Evolutionary conservation across 2,329 filamentous ascomycete species (phyloP).

Genomic region (Scedosporium minutisporum): DNA sequence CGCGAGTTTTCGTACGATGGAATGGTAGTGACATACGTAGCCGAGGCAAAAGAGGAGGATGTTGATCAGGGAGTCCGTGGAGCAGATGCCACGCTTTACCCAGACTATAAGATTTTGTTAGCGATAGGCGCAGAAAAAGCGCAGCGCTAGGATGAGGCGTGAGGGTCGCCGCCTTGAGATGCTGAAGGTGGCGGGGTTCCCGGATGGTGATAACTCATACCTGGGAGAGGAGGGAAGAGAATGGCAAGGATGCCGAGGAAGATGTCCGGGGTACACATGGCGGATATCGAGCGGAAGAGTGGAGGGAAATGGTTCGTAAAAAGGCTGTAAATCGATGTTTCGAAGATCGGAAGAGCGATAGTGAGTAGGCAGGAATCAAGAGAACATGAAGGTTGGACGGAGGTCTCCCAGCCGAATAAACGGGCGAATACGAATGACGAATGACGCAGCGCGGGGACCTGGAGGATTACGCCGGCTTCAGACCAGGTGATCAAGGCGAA

Average conservation of each 20-base stretch:
- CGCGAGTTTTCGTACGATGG: neutral
- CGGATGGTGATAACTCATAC: constrained; percentile 30
- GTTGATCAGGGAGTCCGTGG: constrained; percentile 88
- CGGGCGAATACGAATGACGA: constrained; percentile 1
- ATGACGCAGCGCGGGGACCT: neutral
- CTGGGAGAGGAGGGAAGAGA: constrained; percentile 55
- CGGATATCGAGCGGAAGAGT: neutral
- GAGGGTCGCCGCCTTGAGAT: neutral
- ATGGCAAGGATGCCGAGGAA: constrained; percentile 56
- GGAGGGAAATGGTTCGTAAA: neutral
- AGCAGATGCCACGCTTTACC: constrained; percentile 93
- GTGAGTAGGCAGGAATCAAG: neutral
- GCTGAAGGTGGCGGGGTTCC: neutral
- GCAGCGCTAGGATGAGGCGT: constrained; percentile 1
- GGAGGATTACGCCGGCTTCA: neutral
- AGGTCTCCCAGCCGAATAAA: neutral
- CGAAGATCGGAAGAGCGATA: neutral
- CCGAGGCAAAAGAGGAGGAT: constrained; percentile 76
- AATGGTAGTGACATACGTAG: constrained; percentile 35
- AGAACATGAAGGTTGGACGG: neutral
- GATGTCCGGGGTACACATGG: constrained; percentile 36
- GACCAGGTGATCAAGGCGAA: neutral
- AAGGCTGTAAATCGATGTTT: neutral
- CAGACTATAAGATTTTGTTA: constrained; percentile 54
- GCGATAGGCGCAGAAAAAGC: constrained; percentile 5